These are phyloP conservation scores for Phytophthora macrochlamydospora DNA, from an alignment of 352 stramenopile genomes.

Conservation along the genomic window DNA sequence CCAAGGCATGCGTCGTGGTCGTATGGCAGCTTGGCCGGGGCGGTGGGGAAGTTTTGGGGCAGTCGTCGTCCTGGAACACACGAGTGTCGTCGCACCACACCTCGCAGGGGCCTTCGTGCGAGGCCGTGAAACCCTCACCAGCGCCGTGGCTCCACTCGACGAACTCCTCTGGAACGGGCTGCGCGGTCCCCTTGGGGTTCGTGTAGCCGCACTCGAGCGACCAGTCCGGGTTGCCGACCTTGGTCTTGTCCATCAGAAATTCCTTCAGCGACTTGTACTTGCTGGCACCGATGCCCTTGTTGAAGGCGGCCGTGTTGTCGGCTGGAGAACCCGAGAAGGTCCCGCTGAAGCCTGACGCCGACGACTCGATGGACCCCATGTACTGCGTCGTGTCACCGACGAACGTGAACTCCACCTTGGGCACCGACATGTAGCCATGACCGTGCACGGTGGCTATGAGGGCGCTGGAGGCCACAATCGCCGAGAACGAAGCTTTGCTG, in stretches of 20 bases:
- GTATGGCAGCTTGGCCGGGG: constrained; percentile 28
- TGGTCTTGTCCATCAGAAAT: constrained; percentile 30
- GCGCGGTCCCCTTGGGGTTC: constrained; percentile 18
- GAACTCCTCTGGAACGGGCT: constrained; percentile 29
- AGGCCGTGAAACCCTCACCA: constrained; percentile 26
- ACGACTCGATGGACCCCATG: constrained; percentile 25
- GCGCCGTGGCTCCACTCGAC: constrained; percentile 32
- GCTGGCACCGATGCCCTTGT: constrained; percentile 24
- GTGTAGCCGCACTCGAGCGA: constrained; percentile 36
- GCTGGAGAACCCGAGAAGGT: constrained; percentile 12
- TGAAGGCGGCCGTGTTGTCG: constrained; percentile 31
- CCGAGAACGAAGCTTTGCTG: constrained; percentile 15
- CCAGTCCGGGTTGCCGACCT: constrained; percentile 12
- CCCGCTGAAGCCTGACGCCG: constrained; percentile 29
- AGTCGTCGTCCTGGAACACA: constrained; percentile 32
- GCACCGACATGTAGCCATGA: constrained; percentile 30
- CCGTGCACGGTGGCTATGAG: constrained; percentile 24
- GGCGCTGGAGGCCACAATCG: constrained; percentile 18
- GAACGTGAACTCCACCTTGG: constrained; percentile 30
- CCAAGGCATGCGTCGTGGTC: constrained; percentile 24
- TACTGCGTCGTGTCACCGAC: constrained; percentile 31
- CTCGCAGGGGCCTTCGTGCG: constrained; percentile 28
- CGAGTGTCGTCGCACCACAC: constrained; percentile 22
- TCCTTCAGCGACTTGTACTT: constrained; percentile 30
- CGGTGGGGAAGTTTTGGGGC: constrained; percentile 27